phyloP scores from a whole-genome alignment of 2,329 filamentous ascomycete genomes.

The Arthroderma sp. region DNA sequence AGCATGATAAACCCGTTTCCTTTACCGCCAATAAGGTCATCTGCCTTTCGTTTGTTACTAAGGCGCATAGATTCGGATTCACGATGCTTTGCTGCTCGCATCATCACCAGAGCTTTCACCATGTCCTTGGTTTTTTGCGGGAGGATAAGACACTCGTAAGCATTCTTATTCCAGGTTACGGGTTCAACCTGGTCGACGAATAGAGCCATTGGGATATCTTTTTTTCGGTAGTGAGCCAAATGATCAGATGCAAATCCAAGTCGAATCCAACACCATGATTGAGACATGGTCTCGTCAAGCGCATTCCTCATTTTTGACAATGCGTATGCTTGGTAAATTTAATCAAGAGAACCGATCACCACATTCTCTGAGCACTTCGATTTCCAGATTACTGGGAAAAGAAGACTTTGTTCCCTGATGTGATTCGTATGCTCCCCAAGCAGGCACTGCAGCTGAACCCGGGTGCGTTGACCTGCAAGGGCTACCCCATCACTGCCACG shows the following conservation, averaged over 20 bases:
- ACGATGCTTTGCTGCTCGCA: not conserved
- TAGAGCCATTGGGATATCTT: too few species aligned
- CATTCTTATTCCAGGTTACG: not conserved
- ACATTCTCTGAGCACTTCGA: not conserved
- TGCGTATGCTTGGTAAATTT: not conserved
- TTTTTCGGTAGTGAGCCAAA: not conserved
- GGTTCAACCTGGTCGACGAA: not conserved
- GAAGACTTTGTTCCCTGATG: not conserved
- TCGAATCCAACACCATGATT: not conserved
- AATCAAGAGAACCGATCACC: not conserved
- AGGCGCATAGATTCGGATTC: constrained; percentile 4
- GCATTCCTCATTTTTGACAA: not conserved
- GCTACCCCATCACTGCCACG: not conserved
- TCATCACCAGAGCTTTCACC: constrained; percentile 9
- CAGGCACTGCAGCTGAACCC: not conserved
- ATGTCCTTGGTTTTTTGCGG: constrained; percentile 11
- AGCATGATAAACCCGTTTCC: constrained; percentile 12
- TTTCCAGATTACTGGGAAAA: not conserved
- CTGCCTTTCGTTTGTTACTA: not conserved
- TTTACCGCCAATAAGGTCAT: constrained; percentile 10
- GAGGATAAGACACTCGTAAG: not conserved
- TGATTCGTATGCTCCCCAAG: not conserved
- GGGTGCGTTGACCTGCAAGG: not conserved
- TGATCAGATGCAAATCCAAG: not conserved
- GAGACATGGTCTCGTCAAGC: not conserved